These are phyloP conservation scores for Chrysoporthe austroafricana DNA, from an alignment of 2,329 filamentous ascomycete species.

Conservation along the genomic window DNA sequence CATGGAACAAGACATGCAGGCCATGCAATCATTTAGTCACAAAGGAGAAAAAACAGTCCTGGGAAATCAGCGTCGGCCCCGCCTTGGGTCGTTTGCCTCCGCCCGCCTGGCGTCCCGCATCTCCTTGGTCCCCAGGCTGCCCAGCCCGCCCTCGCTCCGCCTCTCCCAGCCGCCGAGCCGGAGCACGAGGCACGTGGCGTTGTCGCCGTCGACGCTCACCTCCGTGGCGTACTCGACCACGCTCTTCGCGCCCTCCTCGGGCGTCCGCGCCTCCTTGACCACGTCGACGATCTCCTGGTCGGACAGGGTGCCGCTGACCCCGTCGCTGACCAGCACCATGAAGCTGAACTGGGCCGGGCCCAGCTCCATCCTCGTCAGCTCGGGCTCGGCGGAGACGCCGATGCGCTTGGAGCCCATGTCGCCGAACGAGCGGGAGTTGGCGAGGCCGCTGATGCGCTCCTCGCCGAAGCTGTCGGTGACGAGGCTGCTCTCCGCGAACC, in stretches of 20 bases:
- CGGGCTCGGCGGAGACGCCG: constrained; percentile 91
- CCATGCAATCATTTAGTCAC: background rate
- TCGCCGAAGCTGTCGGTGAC: constrained; percentile 97
- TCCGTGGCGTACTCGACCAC: constrained; percentile 90
- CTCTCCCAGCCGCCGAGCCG: constrained; percentile 72
- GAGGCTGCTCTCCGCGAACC: constrained; percentile 75
- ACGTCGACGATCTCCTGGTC: constrained; percentile 98
- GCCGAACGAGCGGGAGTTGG: constrained; percentile 92
- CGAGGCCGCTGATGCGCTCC: constrained; percentile 89
- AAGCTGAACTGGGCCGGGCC: constrained; percentile 86
- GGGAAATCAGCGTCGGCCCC: constrained; percentile 56
- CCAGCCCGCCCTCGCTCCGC: constrained; percentile 81
- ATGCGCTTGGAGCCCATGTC: constrained; percentile 91
- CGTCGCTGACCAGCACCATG: constrained; percentile 85
- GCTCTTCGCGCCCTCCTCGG: constrained; percentile 78
- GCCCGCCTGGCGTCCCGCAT: constrained; percentile 79
- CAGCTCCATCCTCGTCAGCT: constrained; percentile 79
- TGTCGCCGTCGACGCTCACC: constrained; percentile 70
- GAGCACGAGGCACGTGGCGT: constrained; percentile 70
- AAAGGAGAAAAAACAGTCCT: background rate
- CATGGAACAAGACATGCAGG: background rate
- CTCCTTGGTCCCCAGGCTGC: constrained; percentile 90
- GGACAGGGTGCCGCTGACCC: constrained; percentile 80
- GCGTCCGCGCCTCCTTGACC: constrained; percentile 89
- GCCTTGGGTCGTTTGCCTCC: constrained; percentile 81